Percentiles rank a stretch among this genome's conserved stretches.
Evolutionary conservation across 371 early-diverging fungal species (phyloP).

Genomic region (Mucor velutinosus): DNA sequence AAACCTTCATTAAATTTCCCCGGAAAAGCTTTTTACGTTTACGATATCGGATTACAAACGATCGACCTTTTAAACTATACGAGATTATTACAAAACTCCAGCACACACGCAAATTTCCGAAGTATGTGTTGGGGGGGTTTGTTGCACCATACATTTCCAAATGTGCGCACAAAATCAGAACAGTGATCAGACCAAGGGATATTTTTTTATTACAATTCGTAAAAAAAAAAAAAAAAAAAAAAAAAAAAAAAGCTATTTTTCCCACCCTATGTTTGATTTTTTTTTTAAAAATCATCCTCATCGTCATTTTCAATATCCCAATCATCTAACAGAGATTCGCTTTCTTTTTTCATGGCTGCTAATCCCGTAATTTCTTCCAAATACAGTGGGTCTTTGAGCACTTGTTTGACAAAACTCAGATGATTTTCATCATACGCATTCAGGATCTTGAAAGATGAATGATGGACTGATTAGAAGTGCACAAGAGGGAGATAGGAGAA

Average conservation of each 20-base stretch:
- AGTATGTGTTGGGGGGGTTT: neutral
- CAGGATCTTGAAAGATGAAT: conserved; percentile 44
- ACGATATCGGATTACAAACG: neutral
- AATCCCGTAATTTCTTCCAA: conserved; percentile 88
- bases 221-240: neutral
- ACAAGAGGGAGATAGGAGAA: neutral
- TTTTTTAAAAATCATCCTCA: conserved; percentile 42
- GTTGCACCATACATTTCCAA: neutral
- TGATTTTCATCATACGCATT: conserved; percentile 66
- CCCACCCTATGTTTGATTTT: conserved; percentile 6
- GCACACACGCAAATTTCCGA: conserved; percentile 7
- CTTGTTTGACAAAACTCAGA: conserved; percentile 73
- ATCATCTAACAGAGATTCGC: conserved; percentile 64
- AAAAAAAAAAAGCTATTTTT: neutral
- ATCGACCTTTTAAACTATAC: conserved; percentile 3
- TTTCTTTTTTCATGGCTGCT: conserved; percentile 70
- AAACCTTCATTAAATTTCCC: neutral
- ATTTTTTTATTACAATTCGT: neutral
- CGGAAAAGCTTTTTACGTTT: neutral
- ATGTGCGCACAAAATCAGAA: neutral
- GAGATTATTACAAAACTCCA: neutral
- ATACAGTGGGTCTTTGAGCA: conserved; percentile 69
- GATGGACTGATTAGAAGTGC: neutral
- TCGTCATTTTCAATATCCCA: conserved; percentile 62
- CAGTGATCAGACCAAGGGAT: conserved; percentile 2